Evolutionary conservation across 768 basidiomycete species (phyloP).

Genomic region (Pleurotus tuber-regium): DNA sequence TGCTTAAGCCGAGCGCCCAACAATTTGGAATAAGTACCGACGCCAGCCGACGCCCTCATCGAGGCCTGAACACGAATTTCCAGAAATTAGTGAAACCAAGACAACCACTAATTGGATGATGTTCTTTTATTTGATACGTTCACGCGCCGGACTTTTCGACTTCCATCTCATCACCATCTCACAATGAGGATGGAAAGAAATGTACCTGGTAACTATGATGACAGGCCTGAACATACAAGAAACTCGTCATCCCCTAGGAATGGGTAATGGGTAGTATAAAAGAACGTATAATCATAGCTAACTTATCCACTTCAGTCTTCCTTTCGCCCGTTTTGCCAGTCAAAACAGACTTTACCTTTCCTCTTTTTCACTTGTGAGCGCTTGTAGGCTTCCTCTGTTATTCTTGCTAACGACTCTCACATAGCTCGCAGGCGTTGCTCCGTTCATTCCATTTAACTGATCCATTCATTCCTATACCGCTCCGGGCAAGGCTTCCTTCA

Average conservation of each 20-base stretch:
- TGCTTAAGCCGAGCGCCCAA: too few species aligned
- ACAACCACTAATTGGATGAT: background rate
- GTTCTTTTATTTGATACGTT: background rate
- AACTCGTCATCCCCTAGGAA: background rate
- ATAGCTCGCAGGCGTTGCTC: conserved; percentile 30
- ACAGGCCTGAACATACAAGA: background rate
- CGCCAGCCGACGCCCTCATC: too few species aligned
- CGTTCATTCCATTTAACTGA: conserved; percentile 16
- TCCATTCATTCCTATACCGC: conserved; percentile 22
- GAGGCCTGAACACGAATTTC: conserved; percentile 1
- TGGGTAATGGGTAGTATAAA: conserved; percentile 3
- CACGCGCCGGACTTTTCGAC: background rate
- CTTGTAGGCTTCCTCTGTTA: conserved; percentile 18
- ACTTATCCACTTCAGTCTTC: conserved; percentile 18
- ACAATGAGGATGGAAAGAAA: background rate
- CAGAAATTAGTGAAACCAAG: conserved; percentile 7
- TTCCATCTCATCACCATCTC: too few species aligned
- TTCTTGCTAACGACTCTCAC: background rate
- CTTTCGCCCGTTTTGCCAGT: conserved; percentile 36
- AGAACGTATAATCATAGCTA: background rate
- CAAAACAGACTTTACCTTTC: conserved; percentile 54
- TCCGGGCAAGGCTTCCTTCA: conserved; percentile 17
- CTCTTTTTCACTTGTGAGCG: conserved; percentile 27
- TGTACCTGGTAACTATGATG: background rate
- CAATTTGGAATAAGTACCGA: background rate